Evolutionary conservation across 768 basidiomycete species (phyloP).

Genomic region (Tephrocybe sp.): DNA sequence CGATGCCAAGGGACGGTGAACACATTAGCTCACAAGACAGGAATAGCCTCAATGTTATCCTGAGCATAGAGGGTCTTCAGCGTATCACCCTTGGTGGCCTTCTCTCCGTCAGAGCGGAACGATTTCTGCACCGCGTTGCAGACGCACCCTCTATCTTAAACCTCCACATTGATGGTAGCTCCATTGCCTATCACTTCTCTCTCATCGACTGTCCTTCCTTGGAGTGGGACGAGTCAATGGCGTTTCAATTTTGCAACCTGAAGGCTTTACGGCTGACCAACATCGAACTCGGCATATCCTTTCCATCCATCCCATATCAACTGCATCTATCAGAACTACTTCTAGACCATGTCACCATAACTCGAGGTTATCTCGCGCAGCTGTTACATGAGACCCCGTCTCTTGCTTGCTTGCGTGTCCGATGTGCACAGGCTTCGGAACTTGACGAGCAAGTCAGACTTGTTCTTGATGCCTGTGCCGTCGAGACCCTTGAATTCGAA

Average conservation of each 20-base stretch:
- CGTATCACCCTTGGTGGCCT: conserved; percentile 49
- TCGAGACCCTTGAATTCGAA: conserved; percentile 46
- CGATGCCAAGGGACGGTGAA: conserved; percentile 20
- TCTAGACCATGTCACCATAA: conserved; percentile 44
- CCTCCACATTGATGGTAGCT: conserved; percentile 48
- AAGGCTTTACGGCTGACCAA: conserved; percentile 41
- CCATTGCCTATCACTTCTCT: conserved; percentile 25
- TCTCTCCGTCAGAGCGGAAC: conserved; percentile 44
- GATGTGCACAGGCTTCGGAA: conserved; percentile 29
- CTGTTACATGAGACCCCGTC: conserved; percentile 36
- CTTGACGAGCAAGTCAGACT: conserved; percentile 41
- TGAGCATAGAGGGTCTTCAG: conserved; percentile 41
- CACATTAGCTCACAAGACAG: conserved; percentile 27
- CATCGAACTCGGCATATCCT: conserved; percentile 43
- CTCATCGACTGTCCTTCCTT: conserved; percentile 36
- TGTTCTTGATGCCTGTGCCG: conserved; percentile 38
- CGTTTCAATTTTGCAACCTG: conserved; percentile 44
- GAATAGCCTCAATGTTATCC: conserved; percentile 39
- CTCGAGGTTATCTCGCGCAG: conserved; percentile 39
- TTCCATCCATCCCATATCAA: conserved; percentile 31
- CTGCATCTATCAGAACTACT: conserved; percentile 37
- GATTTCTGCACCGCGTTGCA: conserved; percentile 42
- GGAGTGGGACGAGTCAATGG: conserved; percentile 55
- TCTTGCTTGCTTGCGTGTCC: conserved; percentile 38
- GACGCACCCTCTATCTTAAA: conserved; percentile 40